Base-by-base conservation (phyloP, 495 filamentous ascomycete genomes). In the Wilcoxina mikolae region DNA sequence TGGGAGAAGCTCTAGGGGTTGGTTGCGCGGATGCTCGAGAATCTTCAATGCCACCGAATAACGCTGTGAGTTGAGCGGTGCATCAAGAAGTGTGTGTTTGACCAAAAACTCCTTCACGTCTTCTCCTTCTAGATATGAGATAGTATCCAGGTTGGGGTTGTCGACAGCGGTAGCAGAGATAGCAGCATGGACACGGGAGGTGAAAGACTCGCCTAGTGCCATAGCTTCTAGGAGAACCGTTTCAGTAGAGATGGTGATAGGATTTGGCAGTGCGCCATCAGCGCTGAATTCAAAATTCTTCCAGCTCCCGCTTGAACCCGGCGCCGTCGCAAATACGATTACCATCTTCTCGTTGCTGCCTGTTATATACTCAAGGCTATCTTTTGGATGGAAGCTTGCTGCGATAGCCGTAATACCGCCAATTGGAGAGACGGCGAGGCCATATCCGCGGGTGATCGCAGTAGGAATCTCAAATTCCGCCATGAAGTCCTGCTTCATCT, bases 301-400 rank as follows among this genome's bases (percentile, higher is more conserved):
- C 63, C 62, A 65, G 7, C 57, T 39, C 35, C 58, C 62, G 26
- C 55, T 53, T 26, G 52, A 58, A 10, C 58, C 63, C 38, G 55
- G 48, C 12, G 63, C 60, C 20, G 53, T 62, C 25, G 62, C 63
- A 58, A 66, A 66, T 18, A 66, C 47, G 41, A 66, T 56, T 29
- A 51, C 52, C 4, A 53, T 65, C 28, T 51, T 59, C 39, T 66
- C 63, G 33, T 59, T 65, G 41, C 54, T 45, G 38, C 56, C 62
- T 26, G 63, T 66, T 18, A 65, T 65, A 54, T 66, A 66, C 51
- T 66, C 58, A 31, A 65, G 28, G 28, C 59, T 65, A 58, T 65
- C 63, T 41, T 66, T 56, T 42, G 63, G 63, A n/a, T 66, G 62
- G 29, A 65, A 59, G 42, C 58, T 62, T 46, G 54, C 60, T 26